Evolutionary conservation across 2,329 filamentous ascomycete species (phyloP), one percentile per base, ranked within the genome.

Genomic region (Arthrobotrys conoides): DNA sequence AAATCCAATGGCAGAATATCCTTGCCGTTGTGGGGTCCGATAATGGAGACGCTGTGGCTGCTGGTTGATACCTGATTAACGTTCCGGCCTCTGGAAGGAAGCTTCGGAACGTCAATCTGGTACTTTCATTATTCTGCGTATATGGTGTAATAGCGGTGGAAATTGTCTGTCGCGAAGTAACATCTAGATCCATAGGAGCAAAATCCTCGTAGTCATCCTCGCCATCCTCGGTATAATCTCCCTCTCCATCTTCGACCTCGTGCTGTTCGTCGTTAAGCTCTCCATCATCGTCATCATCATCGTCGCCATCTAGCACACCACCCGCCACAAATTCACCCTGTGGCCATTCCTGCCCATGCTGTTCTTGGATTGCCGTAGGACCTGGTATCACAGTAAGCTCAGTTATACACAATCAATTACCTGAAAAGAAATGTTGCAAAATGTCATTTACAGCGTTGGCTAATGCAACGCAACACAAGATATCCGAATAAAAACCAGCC

Each of bases 1-100:
- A 92, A 57, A 98, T 90, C 83, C 97, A 98, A 84, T 98, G 94
- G 84, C 91, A 91, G 83, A 98, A 98, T 5, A 97, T 90, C 33
- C 91, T 89, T 14, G 93, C 91, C 10, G 93, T 95, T 80, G 91
- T 91, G 1, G 90, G 88, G 80, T 97, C 93, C 81, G 91, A 92
- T 30, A 97, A 86, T 36, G 96, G 94, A 46, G 91, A 91, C 36
- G 89, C 89, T 22, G 87, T 85, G 3, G 89, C 88, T 0, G 89
- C 89, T 4, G 91, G 91, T 24, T 65, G 22, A 48, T 94, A 94
- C 1, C 88, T 90, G 14, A 90, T 87, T 55, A 94, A 86, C 9
- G 87, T 81, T 68, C 87, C 86, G 0, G 85, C 84, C 70, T 87
- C 86, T 41, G 86, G 85, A 61, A 87, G 70, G 73, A 87, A 86